Evolutionary conservation across 2,329 filamentous ascomycete genomes (phyloP).

Genomic region (Pseudocercospora cruenta): DNA sequence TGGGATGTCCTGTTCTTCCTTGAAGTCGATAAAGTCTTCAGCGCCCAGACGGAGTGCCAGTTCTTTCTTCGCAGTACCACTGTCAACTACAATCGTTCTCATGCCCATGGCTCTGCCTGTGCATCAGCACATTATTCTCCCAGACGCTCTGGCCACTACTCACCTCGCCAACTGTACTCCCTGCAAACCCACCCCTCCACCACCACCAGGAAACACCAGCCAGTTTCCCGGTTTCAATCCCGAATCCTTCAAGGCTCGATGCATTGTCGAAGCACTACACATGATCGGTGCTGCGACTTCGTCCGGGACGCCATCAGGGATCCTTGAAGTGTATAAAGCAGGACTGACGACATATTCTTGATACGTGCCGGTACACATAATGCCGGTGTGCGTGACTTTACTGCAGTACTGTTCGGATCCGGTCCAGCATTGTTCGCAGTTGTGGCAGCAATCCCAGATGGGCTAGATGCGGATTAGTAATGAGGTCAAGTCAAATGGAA

Average conservation of each 20-base stretch:
- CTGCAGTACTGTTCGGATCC: slow-evolving; percentile 59
- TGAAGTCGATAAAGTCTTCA: slow-evolving; percentile 60
- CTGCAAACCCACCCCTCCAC: slow-evolving; percentile 61
- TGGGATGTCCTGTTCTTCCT: slow-evolving; percentile 42
- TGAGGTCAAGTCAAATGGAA: background rate
- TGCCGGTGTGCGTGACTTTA: slow-evolving; percentile 51
- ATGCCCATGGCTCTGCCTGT: slow-evolving; percentile 55
- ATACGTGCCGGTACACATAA: slow-evolving; percentile 54
- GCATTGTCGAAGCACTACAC: slow-evolving; percentile 63
- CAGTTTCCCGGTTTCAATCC: slow-evolving; percentile 56
- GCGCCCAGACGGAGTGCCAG: slow-evolving; percentile 55
- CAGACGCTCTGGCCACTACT: background rate
- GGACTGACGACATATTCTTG: slow-evolving; percentile 63
- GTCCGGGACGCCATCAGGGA: slow-evolving; percentile 60
- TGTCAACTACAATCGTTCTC: slow-evolving; percentile 59
- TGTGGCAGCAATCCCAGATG: slow-evolving; percentile 55
- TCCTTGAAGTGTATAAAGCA: slow-evolving; percentile 57
- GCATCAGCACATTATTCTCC: background rate
- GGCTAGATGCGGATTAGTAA: slow-evolving; percentile 34
- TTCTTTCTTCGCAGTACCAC: slow-evolving; percentile 51
- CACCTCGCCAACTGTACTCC: slow-evolving; percentile 48
- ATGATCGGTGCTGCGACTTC: slow-evolving; percentile 63
- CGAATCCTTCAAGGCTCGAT: slow-evolving; percentile 58
- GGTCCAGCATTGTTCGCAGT: slow-evolving; percentile 53
- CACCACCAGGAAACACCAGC: slow-evolving; percentile 60